Percentiles rank a stretch among this genome's conserved stretches.
These are phyloP conservation scores for Fusarium poae DNA, from an alignment of 2,329 filamentous ascomycete species.

Conservation along the genomic window DNA sequence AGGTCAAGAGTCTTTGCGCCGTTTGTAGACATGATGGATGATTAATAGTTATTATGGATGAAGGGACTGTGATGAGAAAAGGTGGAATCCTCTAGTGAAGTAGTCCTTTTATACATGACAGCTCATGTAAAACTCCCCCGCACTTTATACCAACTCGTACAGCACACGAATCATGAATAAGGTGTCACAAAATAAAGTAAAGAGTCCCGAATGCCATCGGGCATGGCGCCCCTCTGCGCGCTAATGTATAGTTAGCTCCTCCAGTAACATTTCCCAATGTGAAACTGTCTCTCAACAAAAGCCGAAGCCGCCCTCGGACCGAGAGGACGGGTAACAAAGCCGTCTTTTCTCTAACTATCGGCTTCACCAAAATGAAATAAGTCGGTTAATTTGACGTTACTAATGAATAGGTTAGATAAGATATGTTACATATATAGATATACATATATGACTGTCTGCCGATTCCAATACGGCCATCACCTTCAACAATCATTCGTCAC, in stretches of 20 bases:
- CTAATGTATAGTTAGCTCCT: background rate
- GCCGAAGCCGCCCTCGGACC: slow-evolving; percentile 17
- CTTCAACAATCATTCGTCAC: background rate
- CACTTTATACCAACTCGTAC: slow-evolving; percentile 4
- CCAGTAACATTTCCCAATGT: background rate
- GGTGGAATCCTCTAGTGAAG: fast-evolving
- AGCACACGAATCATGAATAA: too few relatives aligned
- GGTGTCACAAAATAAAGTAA: background rate
- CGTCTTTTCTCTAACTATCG: background rate
- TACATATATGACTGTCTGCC: background rate
- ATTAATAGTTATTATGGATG: background rate
- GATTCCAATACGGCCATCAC: fast-evolving
- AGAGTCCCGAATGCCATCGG: slow-evolving; percentile 15
- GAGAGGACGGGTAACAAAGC: slow-evolving; percentile 10
- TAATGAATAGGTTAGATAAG: background rate
- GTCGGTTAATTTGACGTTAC: background rate
- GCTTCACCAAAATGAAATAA: background rate
- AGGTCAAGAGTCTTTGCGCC: slow-evolving; percentile 24
- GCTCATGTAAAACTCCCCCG: slow-evolving; percentile 18
- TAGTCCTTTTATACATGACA: background rate
- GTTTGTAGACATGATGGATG: slow-evolving; percentile 27
- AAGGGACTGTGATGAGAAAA: background rate
- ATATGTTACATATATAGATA: background rate
- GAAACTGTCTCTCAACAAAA: slow-evolving; percentile 14
- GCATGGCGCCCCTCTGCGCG: background rate